Evolutionary conservation across 805 yeast species (phyloP), one percentile per base, ranked within the genome.

Genomic region (Kuraishia hungarica): DNA sequence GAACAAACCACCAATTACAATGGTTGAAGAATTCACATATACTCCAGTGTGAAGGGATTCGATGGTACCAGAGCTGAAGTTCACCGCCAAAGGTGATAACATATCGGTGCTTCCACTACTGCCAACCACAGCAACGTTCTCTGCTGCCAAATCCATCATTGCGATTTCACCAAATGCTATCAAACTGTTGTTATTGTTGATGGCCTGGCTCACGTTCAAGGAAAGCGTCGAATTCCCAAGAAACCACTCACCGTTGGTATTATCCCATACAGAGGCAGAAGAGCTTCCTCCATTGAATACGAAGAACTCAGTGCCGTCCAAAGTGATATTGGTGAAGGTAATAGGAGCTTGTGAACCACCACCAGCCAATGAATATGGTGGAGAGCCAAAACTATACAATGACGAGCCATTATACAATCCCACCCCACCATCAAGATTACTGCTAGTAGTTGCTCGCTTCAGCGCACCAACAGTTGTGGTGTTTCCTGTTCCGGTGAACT

Each of bases 1-100:
- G 62, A 85, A 83, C 2, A 70, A 66, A 21, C 93, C 94, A 8
- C 88, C 91, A 52, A 87, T 67, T 0, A 80, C 78, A 48, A 83
- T 70, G 11, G 77, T 57, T 0, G 83, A 65, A 13, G 71, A 71
- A 64, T 87, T 85, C 35, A 80, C 64, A 55, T 73, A 77, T 53
- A 67, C 66, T 1, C 82, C 77, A 2, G 73, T 56, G 24, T 62
- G 52, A 19, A 53, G 20, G 19, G 72, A 51, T 52, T 64, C 60
- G 2, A 58, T 60, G n/a, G 62, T 58, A 5, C 49, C n/a, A 13
- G 28, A 48, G n/a, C 39, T 13, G n/a, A 72, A 57, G 5, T 61
- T 54, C 47, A 72, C 56, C 47, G 66, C 62, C 52, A 63, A 67
- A 8, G 59, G 54, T 2, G 59, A 57, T 23, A 72, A 64, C 15